Evolutionary conservation across 2,329 filamentous ascomycete genomes (phyloP), one percentile per base, ranked within the genome.

Genomic region (Ilyonectria destructans): DNA sequence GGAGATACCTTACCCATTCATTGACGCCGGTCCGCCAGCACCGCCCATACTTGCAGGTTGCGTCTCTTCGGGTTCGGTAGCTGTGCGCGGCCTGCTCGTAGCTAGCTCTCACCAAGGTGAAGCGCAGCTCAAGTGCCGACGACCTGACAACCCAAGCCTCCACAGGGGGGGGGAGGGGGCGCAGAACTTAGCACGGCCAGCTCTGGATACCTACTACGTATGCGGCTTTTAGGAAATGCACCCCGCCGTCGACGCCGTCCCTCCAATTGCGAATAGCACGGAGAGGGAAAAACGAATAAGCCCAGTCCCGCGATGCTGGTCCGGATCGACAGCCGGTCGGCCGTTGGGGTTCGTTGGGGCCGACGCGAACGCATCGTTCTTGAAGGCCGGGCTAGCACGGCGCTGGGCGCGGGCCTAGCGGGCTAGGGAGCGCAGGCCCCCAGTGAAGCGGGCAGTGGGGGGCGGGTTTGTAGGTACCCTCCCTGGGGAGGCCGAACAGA

Each of bases 301-400:
- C 19, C 19, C 23, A 37, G 57, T 62, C 37, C 59, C 59, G 15
- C 49, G 49, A 51, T 62, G 54, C 48, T 54, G 56, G 49, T 54
- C 55, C 56, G 62, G 56, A 55, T 59, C 62, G 48, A 48, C 56
- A 59, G 56, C 62, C 62, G 62, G 62, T 54, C 62, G 51, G 48
- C 62, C 56, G 56, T 55, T 65, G 31, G 56, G 45, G 54, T n/a
- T 29, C 49, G 37, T 19, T 23, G 15, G 40, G 35, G 8, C 23
- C 37, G 33, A 46, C 48, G 35, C 37, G 58, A 61, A 62, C 59
- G 37, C 35, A 43, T n/a, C 40, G 40, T 17, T 43, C 15, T n/a
- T 45, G 35, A 55, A 52, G 48, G 56, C 43, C 37, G 26, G 45
- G 26, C 23, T 58, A 23, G 29, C 40, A 40, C 29, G 19, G 43